Conservation (phyloP, 75 land plant genomes). For the Selaginella tamariscina region DNA sequence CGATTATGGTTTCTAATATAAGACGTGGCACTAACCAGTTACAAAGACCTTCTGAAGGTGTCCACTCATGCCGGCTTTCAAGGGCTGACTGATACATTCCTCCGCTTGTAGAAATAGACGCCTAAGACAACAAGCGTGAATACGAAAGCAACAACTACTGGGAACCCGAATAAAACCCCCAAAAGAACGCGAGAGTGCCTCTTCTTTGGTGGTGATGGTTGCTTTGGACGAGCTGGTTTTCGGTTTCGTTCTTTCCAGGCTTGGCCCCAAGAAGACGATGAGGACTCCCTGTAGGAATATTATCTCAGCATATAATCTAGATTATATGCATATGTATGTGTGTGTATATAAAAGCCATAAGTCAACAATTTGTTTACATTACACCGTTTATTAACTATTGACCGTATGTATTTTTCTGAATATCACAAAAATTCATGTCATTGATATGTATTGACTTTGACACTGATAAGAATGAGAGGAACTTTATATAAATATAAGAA, state of each 20-base stretch:
- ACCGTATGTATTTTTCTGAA: too few species aligned
- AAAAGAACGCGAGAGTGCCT: too few species aligned
- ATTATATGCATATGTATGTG: too few species aligned
- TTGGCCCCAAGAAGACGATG: not conserved
- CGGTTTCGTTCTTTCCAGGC: not conserved
- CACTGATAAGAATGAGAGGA: too few species aligned
- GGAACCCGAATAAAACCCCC: not conserved
- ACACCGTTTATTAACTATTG: too few species aligned
- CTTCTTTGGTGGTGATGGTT: not conserved
- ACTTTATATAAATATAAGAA: too few species aligned
- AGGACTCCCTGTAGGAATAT: not conserved
- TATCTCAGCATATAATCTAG: too few species aligned
- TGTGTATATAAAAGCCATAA: too few species aligned
- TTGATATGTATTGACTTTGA: too few species aligned
- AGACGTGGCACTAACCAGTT: conserved; percentile 32
- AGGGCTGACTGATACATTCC: conserved; percentile 38
- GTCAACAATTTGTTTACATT: too few species aligned
- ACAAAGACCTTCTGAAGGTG: conserved; percentile 64
- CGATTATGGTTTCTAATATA: not conserved
- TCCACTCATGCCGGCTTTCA: conserved; percentile 54
- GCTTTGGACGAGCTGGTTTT: not conserved
- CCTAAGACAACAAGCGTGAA: not conserved
- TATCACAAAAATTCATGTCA: too few species aligned
- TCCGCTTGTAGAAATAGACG: conserved; percentile 24
- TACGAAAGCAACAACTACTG: not conserved